Base-by-base conservation (phyloP, 2,329 filamentous ascomycete genomes). In the Chrysoporthe austroafricana region DNA sequence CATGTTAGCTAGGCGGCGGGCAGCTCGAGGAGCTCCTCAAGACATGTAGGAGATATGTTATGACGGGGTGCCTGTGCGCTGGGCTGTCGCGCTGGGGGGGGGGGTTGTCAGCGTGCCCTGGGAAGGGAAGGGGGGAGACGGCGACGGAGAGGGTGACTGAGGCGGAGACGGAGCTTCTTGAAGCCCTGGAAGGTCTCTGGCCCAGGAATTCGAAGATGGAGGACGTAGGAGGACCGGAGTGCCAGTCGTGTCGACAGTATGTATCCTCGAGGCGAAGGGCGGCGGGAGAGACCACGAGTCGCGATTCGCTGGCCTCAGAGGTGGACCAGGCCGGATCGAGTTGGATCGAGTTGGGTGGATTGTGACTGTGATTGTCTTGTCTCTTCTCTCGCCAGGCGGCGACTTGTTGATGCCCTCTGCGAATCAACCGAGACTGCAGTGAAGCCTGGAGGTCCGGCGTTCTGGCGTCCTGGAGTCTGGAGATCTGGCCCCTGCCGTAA, bases 1-100 rank as follows among this genome's bases (percentile, higher is more conserved):
- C 95, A 98, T 99, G 81, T 74, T 91, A 86, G 78, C 68, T 69
- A 68, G 59, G 39, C 54, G 60, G 66, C 68, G 66, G 58, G 69
- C 68, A 67, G 66, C 68, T 64, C 57, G 43, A 62, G 58, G 50
- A 69, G 65, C 62, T 64, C 61, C 62, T 63, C 68, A 54, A 64
- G 57, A 58, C 43, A 61, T 67, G 65, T 67, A 56, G 60, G 44
- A 34, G 4, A 46, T 14, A 11, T 32, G 62, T 39, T 46, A 52
- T 39, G 26, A 18, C 48, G 16, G 26, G 48, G n/a, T 43, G 52
- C 54, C 48, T n/a, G 42, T 34, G 43, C 18, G 42, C n/a, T 48
- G 59, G 16, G 36, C 16, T 60, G 57, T 60, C 57, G 57, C 57
- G 14, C 44, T 26, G 42, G 57, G 26, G 57, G 34, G 26, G 26